Evolutionary conservation across 1,139 yeast genomes (phyloP), one percentile per base, ranked within the genome.

Genomic region (Citeromyces hawaiiensis): DNA sequence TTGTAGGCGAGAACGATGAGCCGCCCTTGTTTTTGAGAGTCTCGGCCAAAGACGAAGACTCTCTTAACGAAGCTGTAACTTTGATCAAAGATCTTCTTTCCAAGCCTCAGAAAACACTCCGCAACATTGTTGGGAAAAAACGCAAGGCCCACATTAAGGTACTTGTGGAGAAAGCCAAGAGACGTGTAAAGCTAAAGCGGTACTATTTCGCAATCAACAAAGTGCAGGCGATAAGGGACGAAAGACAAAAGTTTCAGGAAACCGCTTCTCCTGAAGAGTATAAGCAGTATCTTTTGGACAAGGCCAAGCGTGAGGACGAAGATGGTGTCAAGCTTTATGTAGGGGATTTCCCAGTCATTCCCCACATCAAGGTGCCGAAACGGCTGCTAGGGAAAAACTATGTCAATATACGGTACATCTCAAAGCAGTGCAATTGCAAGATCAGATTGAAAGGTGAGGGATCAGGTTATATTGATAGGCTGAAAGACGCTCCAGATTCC

Each of bases 391-490:
- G 32, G 15, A 29, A 29, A 29, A 29, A 29, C 32, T 29, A 29
- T 9, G 32, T 29, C 15, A 29, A 29, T 9, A 14, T 29, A 29
- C 13, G 32, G 32, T 29, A n/a, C 15, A 14, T 29, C 13, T 29
- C 32, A 29, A 29, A 14, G 15, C 13, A 14, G 32, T n/a, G 32
- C 15, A 4, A 14, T 14, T 29, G 32, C 32, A 29, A 29, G 32
- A 29, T 29, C 5, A 29, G 36, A 33, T 16, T 33, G 5, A 33
- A 33, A 10, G 36, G 36, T 4, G 36, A 15, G 10, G 36, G 36
- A 5, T 33, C 36, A 4, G 36, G 36, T 5, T 33, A 33, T 10
- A 33, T 33, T 17, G 21, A 38, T 35, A 13, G 37, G 15, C 35
- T 37, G 32, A 29, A 29, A 29, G 15, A 29, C 9, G 32, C 32